phyloP scores from a whole-genome alignment of 2,329 filamentous ascomycete genomes.

The Elsinoe australis region DNA sequence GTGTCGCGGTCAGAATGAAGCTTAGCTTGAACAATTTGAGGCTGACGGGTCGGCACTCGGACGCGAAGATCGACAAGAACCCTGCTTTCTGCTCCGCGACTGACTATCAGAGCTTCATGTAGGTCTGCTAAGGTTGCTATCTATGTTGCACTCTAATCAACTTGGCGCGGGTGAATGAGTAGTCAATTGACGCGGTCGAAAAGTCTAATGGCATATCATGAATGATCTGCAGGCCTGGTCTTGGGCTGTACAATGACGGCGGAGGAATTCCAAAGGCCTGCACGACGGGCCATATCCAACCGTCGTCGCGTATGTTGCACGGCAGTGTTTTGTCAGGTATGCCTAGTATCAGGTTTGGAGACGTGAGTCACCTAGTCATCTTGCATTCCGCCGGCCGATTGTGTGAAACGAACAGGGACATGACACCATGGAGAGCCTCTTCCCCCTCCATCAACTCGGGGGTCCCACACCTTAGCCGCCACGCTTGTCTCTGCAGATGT shows the following conservation, averaged over 20 bases:
- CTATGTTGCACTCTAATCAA: neutral
- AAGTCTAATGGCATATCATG: conserved; percentile 11
- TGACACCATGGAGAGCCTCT: conserved; percentile 11
- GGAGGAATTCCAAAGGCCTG: conserved; percentile 3
- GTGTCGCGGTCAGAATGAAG: conserved; percentile 15
- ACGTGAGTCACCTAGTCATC: conserved; percentile 21
- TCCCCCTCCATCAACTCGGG: conserved; percentile 8
- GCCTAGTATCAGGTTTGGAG: conserved; percentile 7
- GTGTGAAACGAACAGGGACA: conserved; percentile 17
- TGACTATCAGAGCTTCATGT: neutral
- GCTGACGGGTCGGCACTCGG: conserved; percentile 15
- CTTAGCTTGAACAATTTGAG: neutral
- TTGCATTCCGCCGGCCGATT: conserved; percentile 17
- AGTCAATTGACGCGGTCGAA: neutral
- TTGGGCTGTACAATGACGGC: conserved; percentile 4
- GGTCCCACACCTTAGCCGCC: conserved; percentile 10
- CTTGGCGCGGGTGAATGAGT: neutral
- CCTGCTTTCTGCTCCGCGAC: conserved; percentile 4
- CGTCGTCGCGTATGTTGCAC: neutral
- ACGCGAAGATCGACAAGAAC: conserved; percentile 16
- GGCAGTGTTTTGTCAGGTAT: neutral
- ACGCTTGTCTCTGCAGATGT: conserved; percentile 10
- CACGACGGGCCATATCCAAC: conserved; percentile 10
- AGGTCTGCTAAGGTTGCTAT: neutral
- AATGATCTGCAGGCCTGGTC: neutral